phyloP scores from a whole-genome alignment of 371 early-diverging fungal species.

The Mortierella sp. region DNA sequence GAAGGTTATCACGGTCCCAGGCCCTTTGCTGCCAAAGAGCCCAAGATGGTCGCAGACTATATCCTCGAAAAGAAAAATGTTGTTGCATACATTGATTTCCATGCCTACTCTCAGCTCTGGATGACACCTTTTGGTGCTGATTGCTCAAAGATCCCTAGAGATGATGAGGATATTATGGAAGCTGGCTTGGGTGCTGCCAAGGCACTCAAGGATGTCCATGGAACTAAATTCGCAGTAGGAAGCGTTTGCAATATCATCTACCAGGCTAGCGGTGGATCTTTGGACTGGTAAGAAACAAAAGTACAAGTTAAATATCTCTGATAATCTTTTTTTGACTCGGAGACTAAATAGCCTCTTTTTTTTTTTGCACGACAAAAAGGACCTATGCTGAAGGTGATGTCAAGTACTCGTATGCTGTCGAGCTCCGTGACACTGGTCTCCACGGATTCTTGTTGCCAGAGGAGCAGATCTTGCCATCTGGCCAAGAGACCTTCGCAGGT shows the following conservation, averaged over 20 bases:
- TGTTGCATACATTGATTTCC: slow-evolving; percentile 66
- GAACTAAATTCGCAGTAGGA: slow-evolving; percentile 64
- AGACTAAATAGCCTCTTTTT: too few species aligned
- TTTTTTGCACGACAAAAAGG: slow-evolving; percentile 10
- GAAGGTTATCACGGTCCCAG: slow-evolving; percentile 60
- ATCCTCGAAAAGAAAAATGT: slow-evolving; percentile 49
- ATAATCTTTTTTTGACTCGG: background rate
- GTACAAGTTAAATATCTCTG: background rate
- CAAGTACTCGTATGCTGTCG: slow-evolving; percentile 68
- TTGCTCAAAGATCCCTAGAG: slow-evolving; percentile 51
- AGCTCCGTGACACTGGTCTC: slow-evolving; percentile 67
- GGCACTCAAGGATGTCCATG: slow-evolving; percentile 63
- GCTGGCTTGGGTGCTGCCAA: slow-evolving; percentile 59
- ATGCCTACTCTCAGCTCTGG: slow-evolving; percentile 70
- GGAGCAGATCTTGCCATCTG: slow-evolving; percentile 63
- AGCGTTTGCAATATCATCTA: slow-evolving; percentile 68
- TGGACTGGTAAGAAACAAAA: slow-evolving; percentile 46
- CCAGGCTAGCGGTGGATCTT: slow-evolving; percentile 59
- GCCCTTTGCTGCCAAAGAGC: slow-evolving; percentile 59
- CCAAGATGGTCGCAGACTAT: slow-evolving; percentile 61
- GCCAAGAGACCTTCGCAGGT: slow-evolving; percentile 63
- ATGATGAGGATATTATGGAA: slow-evolving; percentile 56
- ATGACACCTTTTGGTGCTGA: slow-evolving; percentile 60
- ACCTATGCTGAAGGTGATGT: slow-evolving; percentile 60
- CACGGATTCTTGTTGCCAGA: slow-evolving; percentile 67